These are phyloP conservation scores for Henckelia pumila DNA, from an alignment of 257 asterid genomes.

Conservation along the genomic window DNA sequence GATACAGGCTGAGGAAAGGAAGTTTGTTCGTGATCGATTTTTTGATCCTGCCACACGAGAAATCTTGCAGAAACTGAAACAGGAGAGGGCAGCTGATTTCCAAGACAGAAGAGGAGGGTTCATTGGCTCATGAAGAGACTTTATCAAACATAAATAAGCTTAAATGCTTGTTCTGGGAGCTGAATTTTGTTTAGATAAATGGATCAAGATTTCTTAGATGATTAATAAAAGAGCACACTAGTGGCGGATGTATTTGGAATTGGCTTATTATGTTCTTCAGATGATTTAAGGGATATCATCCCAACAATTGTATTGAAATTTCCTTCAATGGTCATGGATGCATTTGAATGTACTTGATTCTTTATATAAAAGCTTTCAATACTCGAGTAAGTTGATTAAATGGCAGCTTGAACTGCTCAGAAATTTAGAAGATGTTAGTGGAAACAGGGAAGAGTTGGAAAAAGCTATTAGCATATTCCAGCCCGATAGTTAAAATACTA, in stretches of 20 bases:
- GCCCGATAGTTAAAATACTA: not conserved
- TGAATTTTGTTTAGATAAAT: not conserved
- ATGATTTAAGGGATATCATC: not conserved
- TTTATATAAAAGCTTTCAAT: not conserved
- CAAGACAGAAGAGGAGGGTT: slow-evolving; percentile 44
- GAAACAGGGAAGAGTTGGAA: not conserved
- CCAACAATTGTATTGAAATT: not conserved
- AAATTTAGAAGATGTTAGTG: no score
- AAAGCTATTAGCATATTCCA: not conserved
- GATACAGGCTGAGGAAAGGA: slow-evolving; percentile 77
- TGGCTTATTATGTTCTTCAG: not conserved
- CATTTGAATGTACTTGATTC: not conserved
- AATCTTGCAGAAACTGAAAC: slow-evolving; percentile 41
- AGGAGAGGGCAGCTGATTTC: slow-evolving; percentile 44
- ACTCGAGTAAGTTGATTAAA: not conserved
- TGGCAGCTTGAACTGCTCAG: not conserved
- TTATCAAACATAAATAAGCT: not conserved
- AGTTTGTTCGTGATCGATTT: slow-evolving; percentile 61
- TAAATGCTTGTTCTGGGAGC: not conserved
- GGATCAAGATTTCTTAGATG: not conserved
- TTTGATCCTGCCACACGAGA: slow-evolving; percentile 33
- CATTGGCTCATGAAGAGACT: slow-evolving; percentile 22
- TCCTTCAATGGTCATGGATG: not conserved
- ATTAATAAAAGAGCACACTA: not conserved
- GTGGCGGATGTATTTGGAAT: not conserved